Conservation (phyloP, 306 rosid genomes). For the Cucumis hystrix region DNA sequence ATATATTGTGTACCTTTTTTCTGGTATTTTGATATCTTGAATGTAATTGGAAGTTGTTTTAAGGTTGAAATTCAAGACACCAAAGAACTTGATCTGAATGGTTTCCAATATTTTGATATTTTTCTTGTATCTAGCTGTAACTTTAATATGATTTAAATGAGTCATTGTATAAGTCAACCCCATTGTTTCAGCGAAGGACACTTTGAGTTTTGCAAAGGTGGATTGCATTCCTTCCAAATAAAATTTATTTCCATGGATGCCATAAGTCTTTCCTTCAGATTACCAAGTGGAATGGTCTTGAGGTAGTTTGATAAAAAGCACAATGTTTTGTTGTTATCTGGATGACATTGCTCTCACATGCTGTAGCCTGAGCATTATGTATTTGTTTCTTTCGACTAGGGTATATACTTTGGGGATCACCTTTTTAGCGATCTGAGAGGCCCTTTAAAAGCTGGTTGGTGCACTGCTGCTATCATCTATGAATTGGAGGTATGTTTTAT, state of each 20-base stretch:
- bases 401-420: conserved; percentile 97
- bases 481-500: conserved; percentile 58
- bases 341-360: neutral
- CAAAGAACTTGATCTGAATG: neutral
- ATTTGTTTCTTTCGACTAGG: conserved; percentile 29
- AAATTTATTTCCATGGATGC: conserved; percentile 82
- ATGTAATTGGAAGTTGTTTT: neutral
- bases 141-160: neutral
- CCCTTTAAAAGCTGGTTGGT: conserved; percentile 98
- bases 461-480: conserved; percentile 89
- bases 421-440: conserved; percentile 94
- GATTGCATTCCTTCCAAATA: conserved; percentile 62
- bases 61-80: neutral
- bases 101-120: neutral
- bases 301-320: conserved; percentile 35
- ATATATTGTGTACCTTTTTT: neutral
- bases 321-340: neutral
- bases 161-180: neutral
- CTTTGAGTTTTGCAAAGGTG: conserved; percentile 73
- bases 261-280: conserved; percentile 84
- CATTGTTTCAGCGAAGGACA: too few species aligned
- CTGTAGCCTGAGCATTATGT: neutral
- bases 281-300: conserved; percentile 93
- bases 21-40: neutral
- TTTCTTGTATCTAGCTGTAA: neutral